Conservation (phyloP, 2,329 filamentous ascomycete species). For the Stachybotrys chartarum region DNA sequence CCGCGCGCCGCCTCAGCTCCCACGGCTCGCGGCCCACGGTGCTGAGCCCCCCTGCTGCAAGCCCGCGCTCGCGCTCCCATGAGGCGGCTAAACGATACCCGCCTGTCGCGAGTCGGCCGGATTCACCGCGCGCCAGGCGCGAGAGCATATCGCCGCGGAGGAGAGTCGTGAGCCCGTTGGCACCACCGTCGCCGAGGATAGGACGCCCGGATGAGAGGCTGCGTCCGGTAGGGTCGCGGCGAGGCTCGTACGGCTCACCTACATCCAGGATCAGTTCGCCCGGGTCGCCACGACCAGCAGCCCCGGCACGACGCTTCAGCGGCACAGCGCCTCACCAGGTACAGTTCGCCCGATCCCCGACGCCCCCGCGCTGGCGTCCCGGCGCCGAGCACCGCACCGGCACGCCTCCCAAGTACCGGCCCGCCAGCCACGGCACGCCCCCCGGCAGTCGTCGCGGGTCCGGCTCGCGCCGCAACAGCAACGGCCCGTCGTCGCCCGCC, state of each 20-base stretch:
- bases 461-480: not conserved
- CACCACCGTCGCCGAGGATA: not conserved
- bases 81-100: not conserved
- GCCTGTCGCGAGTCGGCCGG: not conserved
- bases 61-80: not conserved
- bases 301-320: not conserved
- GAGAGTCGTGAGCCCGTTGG: not conserved
- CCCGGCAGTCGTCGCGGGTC: not conserved
- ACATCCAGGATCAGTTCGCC: not conserved
- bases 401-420: not conserved
- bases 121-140: not conserved
- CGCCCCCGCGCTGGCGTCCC: not conserved
- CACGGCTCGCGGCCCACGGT: not conserved
- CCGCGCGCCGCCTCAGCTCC: not conserved
- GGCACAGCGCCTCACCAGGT: not conserved
- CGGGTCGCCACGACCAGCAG: not conserved
- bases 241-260: not conserved
- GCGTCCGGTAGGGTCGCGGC: not conserved
- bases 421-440: not conserved
- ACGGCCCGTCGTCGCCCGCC: not conserved
- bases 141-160: not conserved
- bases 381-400: not conserved
- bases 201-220: not conserved
- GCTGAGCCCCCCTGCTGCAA: not conserved
- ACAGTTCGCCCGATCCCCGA: not conserved